A percentile compares a stretch with the other conserved stretches of the same genome.
Evolutionary conservation across 257 asterid species (phyloP).

Genomic region (Nicotiana obtusifolia): DNA sequence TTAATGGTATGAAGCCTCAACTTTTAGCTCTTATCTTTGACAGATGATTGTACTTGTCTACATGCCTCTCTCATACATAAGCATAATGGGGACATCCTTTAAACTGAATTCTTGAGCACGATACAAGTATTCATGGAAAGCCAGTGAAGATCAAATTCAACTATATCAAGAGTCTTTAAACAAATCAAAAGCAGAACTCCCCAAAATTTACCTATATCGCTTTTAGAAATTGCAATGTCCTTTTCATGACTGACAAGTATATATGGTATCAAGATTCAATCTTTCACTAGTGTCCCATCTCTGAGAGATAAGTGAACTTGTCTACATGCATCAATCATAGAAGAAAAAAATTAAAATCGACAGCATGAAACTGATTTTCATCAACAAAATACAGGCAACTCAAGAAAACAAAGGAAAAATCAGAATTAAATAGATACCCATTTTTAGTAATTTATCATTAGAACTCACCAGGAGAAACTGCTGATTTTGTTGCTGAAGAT

Average conservation of each 20-base stretch:
- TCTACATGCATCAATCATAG: background rate
- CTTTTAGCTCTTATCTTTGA: background rate
- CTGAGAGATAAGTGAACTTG: background rate
- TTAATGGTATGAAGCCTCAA: background rate
- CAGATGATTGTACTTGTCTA: background rate
- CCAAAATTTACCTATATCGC: background rate
- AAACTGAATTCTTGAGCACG: background rate
- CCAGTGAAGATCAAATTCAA: background rate
- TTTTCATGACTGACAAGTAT: background rate
- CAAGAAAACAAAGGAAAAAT: background rate
- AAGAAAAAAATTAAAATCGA: background rate
- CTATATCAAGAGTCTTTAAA: background rate
- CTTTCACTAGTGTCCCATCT: background rate
- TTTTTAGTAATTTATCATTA: background rate
- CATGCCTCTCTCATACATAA: background rate
- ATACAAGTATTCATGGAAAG: background rate
- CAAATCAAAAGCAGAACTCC: background rate
- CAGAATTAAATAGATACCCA: background rate
- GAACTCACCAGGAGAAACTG: slow-evolving; percentile 31
- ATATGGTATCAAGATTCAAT: background rate
- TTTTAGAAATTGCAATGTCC: background rate
- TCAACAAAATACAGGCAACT: background rate
- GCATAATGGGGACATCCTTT: background rate
- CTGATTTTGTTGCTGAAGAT: slow-evolving; percentile 23
- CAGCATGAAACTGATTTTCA: background rate